These are phyloP conservation scores for Fusarium mangiferae DNA, from an alignment of 2,329 filamentous ascomycete species.

Conservation along the genomic window DNA sequence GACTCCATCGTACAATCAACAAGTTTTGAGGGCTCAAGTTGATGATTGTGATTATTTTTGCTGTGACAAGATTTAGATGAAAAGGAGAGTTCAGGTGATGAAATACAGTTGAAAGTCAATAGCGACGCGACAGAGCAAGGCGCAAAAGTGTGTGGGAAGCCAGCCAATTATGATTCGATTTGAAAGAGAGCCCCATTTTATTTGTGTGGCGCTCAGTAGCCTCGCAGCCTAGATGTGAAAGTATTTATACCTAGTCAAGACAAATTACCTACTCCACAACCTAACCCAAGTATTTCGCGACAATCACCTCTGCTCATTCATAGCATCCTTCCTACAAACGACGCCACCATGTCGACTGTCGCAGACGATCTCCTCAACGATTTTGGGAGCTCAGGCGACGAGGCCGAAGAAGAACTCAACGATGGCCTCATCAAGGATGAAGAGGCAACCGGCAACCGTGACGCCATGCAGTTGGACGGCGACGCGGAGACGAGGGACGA, in stretches of 20 bases:
- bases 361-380: conserved; percentile 93
- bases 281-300: conserved; percentile 14
- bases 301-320: conserved; percentile 15
- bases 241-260: conserved; percentile 38
- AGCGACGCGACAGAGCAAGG: conserved; percentile 42
- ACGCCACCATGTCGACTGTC: conserved; percentile 79
- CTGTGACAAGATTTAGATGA: not conserved
- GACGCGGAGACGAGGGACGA: conserved; percentile 61
- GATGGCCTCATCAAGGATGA: conserved; percentile 58
- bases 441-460: conserved; percentile 58
- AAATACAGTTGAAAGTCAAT: conserved; percentile 24
- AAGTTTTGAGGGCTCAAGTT: not conserved
- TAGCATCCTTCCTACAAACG: conserved; percentile 8
- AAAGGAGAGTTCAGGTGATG: conserved; percentile 3
- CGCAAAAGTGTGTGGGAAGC: conserved; percentile 41
- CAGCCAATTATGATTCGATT: conserved; percentile 7
- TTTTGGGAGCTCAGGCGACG: conserved; percentile 72
- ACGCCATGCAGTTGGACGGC: conserved; percentile 60
- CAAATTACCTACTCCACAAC: conserved; percentile 5
- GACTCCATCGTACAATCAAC: conserved; percentile 77
- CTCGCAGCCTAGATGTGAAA: conserved; percentile 40
- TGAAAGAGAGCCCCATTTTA: not conserved
- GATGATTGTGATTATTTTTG: not conserved
- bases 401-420: conserved; percentile 71
- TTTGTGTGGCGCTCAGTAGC: conserved; percentile 41